Evolutionary conservation across 108 stramenopile species (phyloP).

Genomic region (Mediolabrus comicus): DNA sequence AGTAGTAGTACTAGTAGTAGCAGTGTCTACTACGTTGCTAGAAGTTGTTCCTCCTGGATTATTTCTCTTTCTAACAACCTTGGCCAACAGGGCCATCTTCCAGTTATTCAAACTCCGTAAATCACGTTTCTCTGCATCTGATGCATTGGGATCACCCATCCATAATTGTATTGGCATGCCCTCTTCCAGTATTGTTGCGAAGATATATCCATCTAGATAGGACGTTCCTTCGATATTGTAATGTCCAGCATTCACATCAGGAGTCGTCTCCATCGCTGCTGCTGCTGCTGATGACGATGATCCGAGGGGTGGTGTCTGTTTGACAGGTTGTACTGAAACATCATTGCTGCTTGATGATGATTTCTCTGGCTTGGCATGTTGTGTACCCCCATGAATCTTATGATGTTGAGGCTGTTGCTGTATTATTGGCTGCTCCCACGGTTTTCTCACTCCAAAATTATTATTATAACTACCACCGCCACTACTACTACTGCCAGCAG

Average conservation of each 20-base stretch:
- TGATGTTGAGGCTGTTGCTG: not conserved
- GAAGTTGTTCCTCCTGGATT: not conserved
- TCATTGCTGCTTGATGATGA: too few relatives aligned
- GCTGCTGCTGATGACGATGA: too few relatives aligned
- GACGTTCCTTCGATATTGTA: slow-evolving; percentile 53
- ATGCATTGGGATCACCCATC: slow-evolving; percentile 56
- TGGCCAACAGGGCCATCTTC: slow-evolving; percentile 66
- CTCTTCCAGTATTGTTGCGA: slow-evolving; percentile 64
- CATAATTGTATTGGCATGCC: slow-evolving; percentile 86
- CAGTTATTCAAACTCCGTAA: slow-evolving; percentile 51
- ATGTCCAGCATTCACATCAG: slow-evolving; percentile 41
- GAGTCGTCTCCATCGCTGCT: not conserved
- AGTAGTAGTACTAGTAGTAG: not conserved
- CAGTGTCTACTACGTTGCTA: not conserved
- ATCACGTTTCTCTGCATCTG: slow-evolving; percentile 50
- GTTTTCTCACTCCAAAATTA: not conserved
- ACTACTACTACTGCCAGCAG: not conserved
- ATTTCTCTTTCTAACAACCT: slow-evolving; percentile 9
- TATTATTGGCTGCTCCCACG: not conserved
- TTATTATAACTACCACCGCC: slow-evolving; percentile 2
- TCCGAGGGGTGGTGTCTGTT: too few relatives aligned
- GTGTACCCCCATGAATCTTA: too few relatives aligned
- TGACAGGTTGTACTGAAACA: too few relatives aligned
- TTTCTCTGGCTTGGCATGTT: not conserved
- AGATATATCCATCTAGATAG: slow-evolving; percentile 69